Evolutionary conservation across 2,329 filamentous ascomycete species (phyloP).

Genomic region (Alternaria arborescens): DNA sequence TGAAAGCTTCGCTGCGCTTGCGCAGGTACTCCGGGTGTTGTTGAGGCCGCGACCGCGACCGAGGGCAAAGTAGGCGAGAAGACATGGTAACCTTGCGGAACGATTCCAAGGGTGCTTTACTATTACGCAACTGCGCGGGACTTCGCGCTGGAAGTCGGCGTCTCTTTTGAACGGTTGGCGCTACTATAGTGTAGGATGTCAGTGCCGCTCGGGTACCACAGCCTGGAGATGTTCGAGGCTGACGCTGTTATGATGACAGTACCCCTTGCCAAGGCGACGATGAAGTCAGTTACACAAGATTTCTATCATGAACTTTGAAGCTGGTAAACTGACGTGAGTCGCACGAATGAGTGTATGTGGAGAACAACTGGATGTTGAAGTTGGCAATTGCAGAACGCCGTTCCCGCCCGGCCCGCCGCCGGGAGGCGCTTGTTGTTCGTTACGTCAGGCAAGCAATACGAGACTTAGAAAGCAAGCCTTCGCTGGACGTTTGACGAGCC

Average conservation of each 20-base stretch:
- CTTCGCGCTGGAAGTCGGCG: slow-evolving; percentile 3
- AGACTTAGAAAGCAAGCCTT: not conserved
- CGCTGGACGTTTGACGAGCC: slow-evolving; percentile 10
- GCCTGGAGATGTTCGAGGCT: not conserved
- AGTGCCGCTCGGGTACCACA: slow-evolving; percentile 6
- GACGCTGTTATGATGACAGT: not conserved
- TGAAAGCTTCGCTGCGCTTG: slow-evolving; percentile 6
- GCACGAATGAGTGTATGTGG: not conserved
- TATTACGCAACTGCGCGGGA: slow-evolving; percentile 3
- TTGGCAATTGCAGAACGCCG: slow-evolving; percentile 7
- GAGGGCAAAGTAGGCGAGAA: not conserved
- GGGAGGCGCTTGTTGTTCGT: not conserved
- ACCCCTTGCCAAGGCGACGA: not conserved
- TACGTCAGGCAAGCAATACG: slow-evolving; percentile 15
- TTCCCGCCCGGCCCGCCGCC: slow-evolving; percentile 16
- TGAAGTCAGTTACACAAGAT: not conserved
- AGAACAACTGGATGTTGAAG: slow-evolving; percentile 1
- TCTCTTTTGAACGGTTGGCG: slow-evolving; percentile 3
- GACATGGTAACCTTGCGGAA: slow-evolving; percentile 1
- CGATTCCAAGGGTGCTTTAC: not conserved
- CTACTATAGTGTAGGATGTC: slow-evolving; percentile 10
- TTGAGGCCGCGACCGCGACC: not conserved
- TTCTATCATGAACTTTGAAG: not conserved
- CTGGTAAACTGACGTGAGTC: not conserved
- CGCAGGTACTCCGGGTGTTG: slow-evolving; percentile 4